phyloP scores from a whole-genome alignment of 2,329 filamentous ascomycete genomes.

The Tetracladium maxilliforme region DNA sequence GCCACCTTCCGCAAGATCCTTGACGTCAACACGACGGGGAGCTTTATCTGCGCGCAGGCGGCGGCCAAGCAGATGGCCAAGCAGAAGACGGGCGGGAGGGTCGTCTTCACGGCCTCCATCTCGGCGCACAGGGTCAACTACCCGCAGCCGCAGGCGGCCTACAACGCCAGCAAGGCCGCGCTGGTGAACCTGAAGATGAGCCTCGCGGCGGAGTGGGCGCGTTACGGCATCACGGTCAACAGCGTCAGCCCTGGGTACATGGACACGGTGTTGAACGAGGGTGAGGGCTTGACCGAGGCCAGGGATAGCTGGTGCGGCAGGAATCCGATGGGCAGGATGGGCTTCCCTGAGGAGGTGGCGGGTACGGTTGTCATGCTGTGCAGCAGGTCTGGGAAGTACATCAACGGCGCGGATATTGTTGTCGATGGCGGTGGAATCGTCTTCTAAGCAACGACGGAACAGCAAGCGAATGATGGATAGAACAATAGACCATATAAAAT shows the following conservation, averaged over 20 bases:
- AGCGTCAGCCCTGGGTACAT: constrained; percentile 61
- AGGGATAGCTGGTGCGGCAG: constrained; percentile 39
- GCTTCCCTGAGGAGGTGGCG: constrained; percentile 43
- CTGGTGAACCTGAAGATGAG: constrained; percentile 47
- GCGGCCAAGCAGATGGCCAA: constrained; percentile 35
- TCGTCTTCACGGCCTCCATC: constrained; percentile 53
- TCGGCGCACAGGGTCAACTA: constrained; percentile 56
- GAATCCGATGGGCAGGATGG: constrained; percentile 53
- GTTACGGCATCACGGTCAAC: constrained; percentile 57
- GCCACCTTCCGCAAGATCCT: constrained; percentile 47
- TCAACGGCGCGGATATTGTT: constrained; percentile 53
- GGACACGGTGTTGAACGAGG: constrained; percentile 46
- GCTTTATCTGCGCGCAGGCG: constrained; percentile 57
- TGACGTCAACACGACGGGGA: constrained; percentile 59
- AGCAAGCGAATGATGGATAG: too few relatives aligned
- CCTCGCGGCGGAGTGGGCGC: constrained; percentile 60
- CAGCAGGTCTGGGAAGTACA: constrained; percentile 43
- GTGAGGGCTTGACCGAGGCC: constrained; percentile 37
- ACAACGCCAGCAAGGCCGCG: constrained; percentile 60
- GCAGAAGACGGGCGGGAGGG: constrained; percentile 37
- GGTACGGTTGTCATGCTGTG: constrained; percentile 47
- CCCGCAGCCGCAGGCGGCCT: constrained; percentile 56
- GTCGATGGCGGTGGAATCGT: constrained; percentile 40
- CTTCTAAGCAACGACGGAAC: too few relatives aligned
- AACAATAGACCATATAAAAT: too few relatives aligned